Evolutionary conservation across 2,329 filamentous ascomycete species (phyloP), one percentile per base, ranked within the genome.

Genomic region (Penicillium sp.): DNA sequence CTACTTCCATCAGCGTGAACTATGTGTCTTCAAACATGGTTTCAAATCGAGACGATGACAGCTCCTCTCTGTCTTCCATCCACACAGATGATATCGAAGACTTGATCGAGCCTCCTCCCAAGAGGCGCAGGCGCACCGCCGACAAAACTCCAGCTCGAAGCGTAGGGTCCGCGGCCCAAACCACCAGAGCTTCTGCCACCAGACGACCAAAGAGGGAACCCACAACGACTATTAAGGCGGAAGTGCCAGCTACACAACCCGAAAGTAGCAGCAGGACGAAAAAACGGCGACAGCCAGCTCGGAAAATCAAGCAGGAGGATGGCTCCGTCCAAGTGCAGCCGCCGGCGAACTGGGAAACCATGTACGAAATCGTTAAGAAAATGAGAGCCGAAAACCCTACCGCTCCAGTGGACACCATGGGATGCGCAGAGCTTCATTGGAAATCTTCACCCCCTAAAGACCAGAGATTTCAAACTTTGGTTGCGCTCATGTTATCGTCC

Each of bases 371-470:
- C 0, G 88, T 95, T 46, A 87, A 87, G 66, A 81, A 83, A 66
- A 97, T 97, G 91, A 87, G 74, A 75, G 88, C 69, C 69, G 82
- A 77, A 73, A 88, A 82, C 40, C 73, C 82, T 5, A 77, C 74
- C 0, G 94, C 94, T 0, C 89, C 93, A 0, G 94, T 99, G 11
- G 94, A 99, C 71, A 97, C 93, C 0, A 97, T 97, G 92, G 94
- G 94, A 11, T 99, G 94, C 73, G 91, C 75, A 23, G 71, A 78
- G 47, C 64, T 78, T 8, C 72, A 74, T 61, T 77, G 73, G 73
- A 70, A 68, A 6, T 66, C 66, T 0, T 76, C 75, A 0, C 69
- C 71, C 18, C 74, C 74, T 1, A 71, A 77, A 55, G 82, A 87
- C 67, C 85, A 85, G 68, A 83, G 92, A 6, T 92, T 95, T 65